These are phyloP conservation scores for Batkoa obscura DNA, from an alignment of 371 early-diverging fungal species.

Conservation along the genomic window DNA sequence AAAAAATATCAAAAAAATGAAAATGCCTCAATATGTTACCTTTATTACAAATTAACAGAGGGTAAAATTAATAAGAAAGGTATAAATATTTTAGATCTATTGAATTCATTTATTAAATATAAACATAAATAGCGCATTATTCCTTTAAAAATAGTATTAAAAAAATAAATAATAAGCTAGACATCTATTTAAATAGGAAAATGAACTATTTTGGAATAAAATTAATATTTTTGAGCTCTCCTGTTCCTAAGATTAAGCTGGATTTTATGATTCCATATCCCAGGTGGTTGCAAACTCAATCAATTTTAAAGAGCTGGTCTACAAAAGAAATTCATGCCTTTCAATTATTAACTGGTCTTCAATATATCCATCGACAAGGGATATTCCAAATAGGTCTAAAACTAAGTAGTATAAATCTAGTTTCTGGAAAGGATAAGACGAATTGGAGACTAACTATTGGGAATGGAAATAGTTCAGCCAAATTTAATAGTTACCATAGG, in stretches of 20 bases:
- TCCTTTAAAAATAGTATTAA: no score
- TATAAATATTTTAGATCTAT: no score
- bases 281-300: neutral
- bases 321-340: neutral
- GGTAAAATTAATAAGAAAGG: no score
- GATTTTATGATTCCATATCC: neutral
- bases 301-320: neutral
- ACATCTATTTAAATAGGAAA: no score
- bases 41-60: no score
- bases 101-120: no score
- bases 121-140: no score
- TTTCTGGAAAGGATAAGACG: neutral
- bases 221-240: neutral
- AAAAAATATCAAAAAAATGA: no score
- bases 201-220: no score
- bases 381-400: neutral
- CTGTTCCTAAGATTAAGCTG: neutral
- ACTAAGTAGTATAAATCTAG: neutral
- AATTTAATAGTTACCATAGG: neutral
- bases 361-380: neutral
- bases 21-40: no score
- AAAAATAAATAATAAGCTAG: no score
- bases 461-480: neutral
- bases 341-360: neutral
- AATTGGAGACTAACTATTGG: neutral